Base-by-base conservation (phyloP, 2,329 filamentous ascomycete genomes). In the Corynespora cassiicola region DNA sequence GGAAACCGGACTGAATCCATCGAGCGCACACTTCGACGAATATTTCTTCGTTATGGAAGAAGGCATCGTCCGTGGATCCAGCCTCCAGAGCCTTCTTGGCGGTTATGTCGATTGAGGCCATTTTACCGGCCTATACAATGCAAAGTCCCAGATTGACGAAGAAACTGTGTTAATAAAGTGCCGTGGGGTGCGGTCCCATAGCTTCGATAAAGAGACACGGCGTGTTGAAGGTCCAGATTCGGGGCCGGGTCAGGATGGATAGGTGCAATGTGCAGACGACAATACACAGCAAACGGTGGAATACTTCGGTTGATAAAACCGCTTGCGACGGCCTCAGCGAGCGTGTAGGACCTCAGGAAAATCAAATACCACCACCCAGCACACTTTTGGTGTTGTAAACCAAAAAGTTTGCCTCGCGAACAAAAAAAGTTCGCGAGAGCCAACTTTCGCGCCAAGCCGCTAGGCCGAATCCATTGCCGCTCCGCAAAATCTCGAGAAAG, bases 1-100 rank as follows among this genome's bases (percentile, higher is more conserved):
- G 45, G 23, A 47, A 55, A 41, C 52, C 72, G 56, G 63, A 73
- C 66, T 58, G 74, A 28, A 87, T 75, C 90, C 90, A 95, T 74
- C 87, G 78, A 46, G 90, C 87, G 68, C 87, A 89, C 32, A 95
- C 76, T 68, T 96, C 91, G 54, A 89, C 82, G 58, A 94, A 88
- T 25, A 91, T 72, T 46, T 79, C 74, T 63, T 88, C 84, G 67
- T 91, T 90, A 59, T 87, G 79, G 50, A 80, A 75, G 61, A 94
- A 90, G 61, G 96, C 74, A 39, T 75, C 75, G 61, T 89, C 82
- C 57, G 89, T 92, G 66, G 83, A 79, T 70, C 76, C 74, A 54
- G 87, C 77, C 56, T 82, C 77, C 60, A 95, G 79, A 21, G 62
- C 54, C 44, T 57, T 49, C 25, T 33, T 43, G 46, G 62, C 58